These are phyloP conservation scores for Termitomyces sp. DNA, from an alignment of 768 basidiomycete species.

Conservation along the genomic window DNA sequence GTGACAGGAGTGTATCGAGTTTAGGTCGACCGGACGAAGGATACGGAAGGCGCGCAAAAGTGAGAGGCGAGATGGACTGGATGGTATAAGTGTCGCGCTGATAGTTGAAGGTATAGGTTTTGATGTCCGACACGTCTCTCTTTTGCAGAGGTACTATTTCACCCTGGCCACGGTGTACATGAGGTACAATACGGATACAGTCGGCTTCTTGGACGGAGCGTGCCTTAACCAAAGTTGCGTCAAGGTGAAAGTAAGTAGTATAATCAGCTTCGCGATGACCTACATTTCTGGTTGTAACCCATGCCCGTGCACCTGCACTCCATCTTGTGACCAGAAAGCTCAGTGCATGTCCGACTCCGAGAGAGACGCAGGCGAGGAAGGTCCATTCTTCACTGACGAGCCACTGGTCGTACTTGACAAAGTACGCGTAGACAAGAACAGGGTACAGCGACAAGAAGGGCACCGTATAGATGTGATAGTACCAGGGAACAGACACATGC, in stretches of 20 bases:
- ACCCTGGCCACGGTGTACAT: slow-evolving; percentile 78
- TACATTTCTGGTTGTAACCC: slow-evolving; percentile 77
- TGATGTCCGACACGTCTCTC: slow-evolving; percentile 48
- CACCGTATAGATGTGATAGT: slow-evolving; percentile 64
- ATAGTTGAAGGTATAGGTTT: slow-evolving; percentile 85
- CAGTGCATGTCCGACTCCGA: slow-evolving; percentile 85
- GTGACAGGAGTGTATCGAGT: slow-evolving; percentile 57
- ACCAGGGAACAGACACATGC: slow-evolving; percentile 63
- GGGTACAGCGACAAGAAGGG: slow-evolving; percentile 83
- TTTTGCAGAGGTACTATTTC: slow-evolving; percentile 80
- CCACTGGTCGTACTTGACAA: slow-evolving; percentile 86
- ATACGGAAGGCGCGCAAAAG: slow-evolving; percentile 82
- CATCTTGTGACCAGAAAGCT: slow-evolving; percentile 90
- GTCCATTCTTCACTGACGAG: slow-evolving; percentile 96
- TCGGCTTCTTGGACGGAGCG: slow-evolving; percentile 64
- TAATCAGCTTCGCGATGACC: not conserved
- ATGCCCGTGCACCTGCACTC: slow-evolving; percentile 74
- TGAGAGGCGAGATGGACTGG: slow-evolving; percentile 44
- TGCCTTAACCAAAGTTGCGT: slow-evolving; percentile 36
- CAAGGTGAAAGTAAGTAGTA: not conserved
- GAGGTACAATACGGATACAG: slow-evolving; percentile 77
- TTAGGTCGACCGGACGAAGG: slow-evolving; percentile 71
- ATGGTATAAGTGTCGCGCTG: slow-evolving; percentile 91
- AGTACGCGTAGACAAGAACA: slow-evolving; percentile 86
- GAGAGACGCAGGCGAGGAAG: slow-evolving; percentile 81